Conservation (phyloP, 2,329 filamentous ascomycete species). For the Fusarium subglutinans region DNA sequence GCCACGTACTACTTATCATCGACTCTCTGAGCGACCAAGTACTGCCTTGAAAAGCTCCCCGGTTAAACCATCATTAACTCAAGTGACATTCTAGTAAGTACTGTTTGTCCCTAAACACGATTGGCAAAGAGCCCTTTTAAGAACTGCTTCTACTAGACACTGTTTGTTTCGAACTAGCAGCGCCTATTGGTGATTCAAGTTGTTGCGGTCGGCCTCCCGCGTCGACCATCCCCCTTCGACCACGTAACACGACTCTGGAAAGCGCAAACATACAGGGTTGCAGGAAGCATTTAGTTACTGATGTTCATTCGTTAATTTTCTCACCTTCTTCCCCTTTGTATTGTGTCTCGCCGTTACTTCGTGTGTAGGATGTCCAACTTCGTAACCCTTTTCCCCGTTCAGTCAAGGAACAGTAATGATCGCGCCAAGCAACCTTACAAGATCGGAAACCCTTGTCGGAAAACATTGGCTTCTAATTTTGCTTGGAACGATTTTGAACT, state of each 20-base stretch:
- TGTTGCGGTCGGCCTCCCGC: not conserved
- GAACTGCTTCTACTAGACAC: not conserved
- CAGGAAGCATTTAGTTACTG: too few relatives aligned
- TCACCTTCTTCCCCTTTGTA: not conserved
- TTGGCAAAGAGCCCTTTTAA: not conserved
- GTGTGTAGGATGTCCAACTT: not conserved
- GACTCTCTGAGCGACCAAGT: not conserved
- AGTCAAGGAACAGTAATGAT: not conserved
- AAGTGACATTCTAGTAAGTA: not conserved
- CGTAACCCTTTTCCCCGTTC: not conserved
- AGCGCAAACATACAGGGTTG: too few relatives aligned
- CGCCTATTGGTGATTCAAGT: not conserved
- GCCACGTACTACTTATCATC: not conserved
- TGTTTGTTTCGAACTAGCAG: not conserved
- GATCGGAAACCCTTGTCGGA: too few relatives aligned
- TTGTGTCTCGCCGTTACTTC: not conserved
- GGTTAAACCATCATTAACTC: rapidly evolving
- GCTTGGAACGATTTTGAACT: rapidly evolving
- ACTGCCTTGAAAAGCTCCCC: not conserved
- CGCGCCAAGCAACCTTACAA: too few relatives aligned
- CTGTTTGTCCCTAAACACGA: not conserved
- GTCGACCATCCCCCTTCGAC: too few relatives aligned
- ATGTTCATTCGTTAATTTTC: not conserved
- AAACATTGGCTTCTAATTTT: not conserved
- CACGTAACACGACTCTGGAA: too few relatives aligned